Percentiles rank a stretch among this genome's conserved stretches.
Conservation (phyloP, 2,329 filamentous ascomycete species). For the Colletotrichum truncatum region DNA sequence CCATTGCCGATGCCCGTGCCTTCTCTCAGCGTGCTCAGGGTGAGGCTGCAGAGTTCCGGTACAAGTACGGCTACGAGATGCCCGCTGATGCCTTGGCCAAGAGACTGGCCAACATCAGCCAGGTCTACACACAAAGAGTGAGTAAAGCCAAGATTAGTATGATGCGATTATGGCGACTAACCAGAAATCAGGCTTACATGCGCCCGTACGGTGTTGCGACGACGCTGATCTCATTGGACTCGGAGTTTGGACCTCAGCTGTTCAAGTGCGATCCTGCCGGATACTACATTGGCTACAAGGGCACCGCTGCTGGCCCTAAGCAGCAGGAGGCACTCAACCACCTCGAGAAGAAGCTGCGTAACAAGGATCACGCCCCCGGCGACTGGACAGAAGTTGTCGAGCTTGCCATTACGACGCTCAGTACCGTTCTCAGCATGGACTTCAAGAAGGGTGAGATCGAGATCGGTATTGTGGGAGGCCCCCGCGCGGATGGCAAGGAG, state of each 20-base stretch:
- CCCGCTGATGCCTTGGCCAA: constrained; percentile 96
- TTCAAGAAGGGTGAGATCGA: constrained; percentile 99
- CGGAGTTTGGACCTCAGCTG: constrained; percentile 90
- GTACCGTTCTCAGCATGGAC: constrained; percentile 96
- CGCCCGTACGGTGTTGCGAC: constrained; percentile 94
- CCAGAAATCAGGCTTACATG: constrained; percentile 80
- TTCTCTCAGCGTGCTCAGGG: constrained; percentile 92
- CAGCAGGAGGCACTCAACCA: constrained; percentile 99
- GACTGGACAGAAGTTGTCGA: constrained; percentile 98
- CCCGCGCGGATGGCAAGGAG: constrained; percentile 82
- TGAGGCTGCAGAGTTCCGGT: constrained; percentile 96
- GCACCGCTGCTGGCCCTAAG: constrained; percentile 95
- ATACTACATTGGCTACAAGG: constrained; percentile 99
- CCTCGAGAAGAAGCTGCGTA: constrained; percentile 99
- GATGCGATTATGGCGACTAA: constrained; percentile 31
- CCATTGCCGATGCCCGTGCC: constrained; percentile 95
- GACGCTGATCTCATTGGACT: constrained; percentile 93
- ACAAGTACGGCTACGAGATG: constrained; percentile 99
- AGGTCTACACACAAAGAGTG: constrained; percentile 98
- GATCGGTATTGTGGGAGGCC: constrained; percentile 95
- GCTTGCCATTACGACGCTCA: constrained; percentile 92
- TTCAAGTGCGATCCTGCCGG: constrained; percentile 99
- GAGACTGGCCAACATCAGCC: constrained; percentile 97
- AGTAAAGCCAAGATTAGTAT: constrained; percentile 33
- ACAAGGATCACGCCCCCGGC: constrained; percentile 94